Evolutionary conservation across 2,329 filamentous ascomycete species (phyloP).

Genomic region (Stagonosporopsis cucurbitacearum): DNA sequence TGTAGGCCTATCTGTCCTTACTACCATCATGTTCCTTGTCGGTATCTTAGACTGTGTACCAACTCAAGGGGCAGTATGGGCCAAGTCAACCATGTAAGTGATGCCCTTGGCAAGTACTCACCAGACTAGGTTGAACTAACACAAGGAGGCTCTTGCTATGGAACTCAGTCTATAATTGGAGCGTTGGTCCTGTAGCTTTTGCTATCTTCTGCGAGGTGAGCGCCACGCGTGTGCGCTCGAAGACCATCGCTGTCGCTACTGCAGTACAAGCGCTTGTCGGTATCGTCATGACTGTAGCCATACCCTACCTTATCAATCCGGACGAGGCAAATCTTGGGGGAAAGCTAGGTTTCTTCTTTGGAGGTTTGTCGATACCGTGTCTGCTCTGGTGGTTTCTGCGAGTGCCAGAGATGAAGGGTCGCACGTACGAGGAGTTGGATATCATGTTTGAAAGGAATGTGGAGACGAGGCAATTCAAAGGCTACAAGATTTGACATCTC

Average conservation of each 20-base stretch:
- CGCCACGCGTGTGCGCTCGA: constrained; percentile 73
- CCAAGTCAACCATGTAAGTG: constrained; percentile 44
- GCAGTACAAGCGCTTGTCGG: constrained; percentile 48
- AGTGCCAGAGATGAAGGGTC: constrained; percentile 48
- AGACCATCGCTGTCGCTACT: constrained; percentile 78
- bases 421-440: constrained; percentile 50
- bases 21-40: constrained; percentile 73
- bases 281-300: constrained; percentile 42
- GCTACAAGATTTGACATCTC: constrained; percentile 3
- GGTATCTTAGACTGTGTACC: constrained; percentile 74
- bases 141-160: constrained; percentile 12
- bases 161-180: constrained; percentile 75
- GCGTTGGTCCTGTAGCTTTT: constrained; percentile 85
- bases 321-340: constrained; percentile 48
- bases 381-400: constrained; percentile 46
- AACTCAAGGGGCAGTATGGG: constrained; percentile 42
- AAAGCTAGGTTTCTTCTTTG: constrained; percentile 52
- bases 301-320: constrained; percentile 51
- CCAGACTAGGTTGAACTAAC: neutral
- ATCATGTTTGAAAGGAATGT: constrained; percentile 44
- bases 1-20: constrained; percentile 61
- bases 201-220: constrained; percentile 80
- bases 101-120: neutral
- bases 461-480: constrained; percentile 14
- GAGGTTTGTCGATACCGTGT: constrained; percentile 38